These are phyloP conservation scores for Fraxinus baroniana DNA, from an alignment of 305 asterid species.

Conservation along the genomic window DNA sequence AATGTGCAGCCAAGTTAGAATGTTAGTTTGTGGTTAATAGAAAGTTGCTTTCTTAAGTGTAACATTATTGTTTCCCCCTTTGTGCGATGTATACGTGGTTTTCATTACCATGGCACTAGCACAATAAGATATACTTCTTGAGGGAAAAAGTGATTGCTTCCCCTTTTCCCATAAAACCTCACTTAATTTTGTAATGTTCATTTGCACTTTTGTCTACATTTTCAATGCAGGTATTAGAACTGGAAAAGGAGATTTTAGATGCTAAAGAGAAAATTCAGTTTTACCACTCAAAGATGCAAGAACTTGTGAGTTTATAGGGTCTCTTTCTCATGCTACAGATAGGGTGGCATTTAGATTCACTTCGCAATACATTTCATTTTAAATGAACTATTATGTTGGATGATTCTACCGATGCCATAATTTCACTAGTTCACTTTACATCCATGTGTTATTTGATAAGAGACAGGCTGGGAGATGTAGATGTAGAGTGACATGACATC, in stretches of 20 bases:
- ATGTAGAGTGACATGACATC: not conserved
- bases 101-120: not conserved
- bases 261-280: slow-evolving; percentile 85
- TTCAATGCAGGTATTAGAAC: slow-evolving; percentile 71
- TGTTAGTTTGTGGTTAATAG: not conserved
- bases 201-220: slow-evolving; percentile 17
- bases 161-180: slow-evolving; percentile 11
- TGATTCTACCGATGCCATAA: not conserved
- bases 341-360: slow-evolving; percentile 4
- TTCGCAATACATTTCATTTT: not conserved
- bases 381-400: not conserved
- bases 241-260: slow-evolving; percentile 89
- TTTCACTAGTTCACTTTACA: not conserved
- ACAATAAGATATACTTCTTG: not conserved
- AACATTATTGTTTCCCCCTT: not conserved
- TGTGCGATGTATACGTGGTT: not conserved
- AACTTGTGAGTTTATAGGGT: slow-evolving; percentile 66
- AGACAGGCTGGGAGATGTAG: not conserved
- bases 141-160: not conserved
- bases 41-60: not conserved
- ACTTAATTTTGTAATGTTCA: slow-evolving; percentile 7
- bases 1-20: not conserved
- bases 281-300: slow-evolving; percentile 94
- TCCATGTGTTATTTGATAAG: not conserved
- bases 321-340: slow-evolving; percentile 13